These are phyloP conservation scores for Neocucurbitaria cava DNA, from an alignment of 2,329 filamentous ascomycete genomes.

Conservation along the genomic window DNA sequence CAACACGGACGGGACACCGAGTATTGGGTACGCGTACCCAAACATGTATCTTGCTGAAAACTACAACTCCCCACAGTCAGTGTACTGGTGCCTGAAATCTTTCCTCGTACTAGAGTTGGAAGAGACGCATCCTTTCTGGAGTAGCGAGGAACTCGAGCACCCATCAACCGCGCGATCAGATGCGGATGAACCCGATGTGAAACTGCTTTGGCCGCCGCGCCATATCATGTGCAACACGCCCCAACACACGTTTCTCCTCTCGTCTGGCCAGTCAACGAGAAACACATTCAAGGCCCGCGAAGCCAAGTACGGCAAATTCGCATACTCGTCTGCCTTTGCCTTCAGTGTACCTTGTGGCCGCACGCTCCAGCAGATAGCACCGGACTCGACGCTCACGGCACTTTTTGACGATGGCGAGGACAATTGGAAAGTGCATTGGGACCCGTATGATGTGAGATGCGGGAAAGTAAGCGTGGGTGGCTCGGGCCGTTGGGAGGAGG, in stretches of 20 bases:
- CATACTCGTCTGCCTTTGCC: conserved; percentile 55
- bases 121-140: conserved; percentile 53
- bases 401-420: conserved; percentile 25
- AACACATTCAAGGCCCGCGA: conserved; percentile 23
- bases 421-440: conserved; percentile 29
- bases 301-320: conserved; percentile 29
- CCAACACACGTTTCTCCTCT: conserved; percentile 22
- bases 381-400: conserved; percentile 31
- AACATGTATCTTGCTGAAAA: conserved; percentile 62
- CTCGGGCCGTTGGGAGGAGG: background rate
- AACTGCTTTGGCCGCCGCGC: conserved; percentile 32
- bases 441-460: conserved; percentile 15
- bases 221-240: conserved; percentile 52
- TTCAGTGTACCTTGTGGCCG: conserved; percentile 55
- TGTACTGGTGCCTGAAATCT: conserved; percentile 60
- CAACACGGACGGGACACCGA: conserved; percentile 54
- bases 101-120: conserved; percentile 50
- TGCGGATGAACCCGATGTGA: conserved; percentile 7
- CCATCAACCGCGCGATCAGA: background rate
- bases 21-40: conserved; percentile 51
- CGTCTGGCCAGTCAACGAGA: conserved; percentile 15
- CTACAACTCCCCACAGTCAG: conserved; percentile 62
- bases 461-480: background rate
- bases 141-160: conserved; percentile 44
- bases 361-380: conserved; percentile 38